Percentiles rank a stretch among this genome's conserved stretches.
phyloP scores from a whole-genome alignment of 1,284 basidiomycete genomes.

The Coniferiporia weirii region DNA sequence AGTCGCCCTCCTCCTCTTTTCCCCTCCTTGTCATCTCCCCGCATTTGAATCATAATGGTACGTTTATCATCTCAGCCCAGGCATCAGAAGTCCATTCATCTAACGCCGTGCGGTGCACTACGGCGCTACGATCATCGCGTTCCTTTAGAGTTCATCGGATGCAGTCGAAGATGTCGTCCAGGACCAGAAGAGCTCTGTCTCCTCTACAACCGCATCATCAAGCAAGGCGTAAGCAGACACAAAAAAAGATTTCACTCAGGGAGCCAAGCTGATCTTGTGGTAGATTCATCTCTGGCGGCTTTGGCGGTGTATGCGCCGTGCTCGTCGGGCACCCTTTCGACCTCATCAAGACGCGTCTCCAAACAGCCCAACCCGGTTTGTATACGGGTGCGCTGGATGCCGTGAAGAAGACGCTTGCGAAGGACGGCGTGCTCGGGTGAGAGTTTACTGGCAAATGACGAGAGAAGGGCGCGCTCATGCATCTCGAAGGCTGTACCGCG shows the following conservation, averaged over 20 bases:
- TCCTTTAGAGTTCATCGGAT: slow-evolving; percentile 12
- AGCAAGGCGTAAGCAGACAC: slow-evolving; percentile 10
- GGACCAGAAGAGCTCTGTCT: slow-evolving; percentile 5
- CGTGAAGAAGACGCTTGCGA: slow-evolving; percentile 83
- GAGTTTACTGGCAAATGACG: slow-evolving; percentile 27
- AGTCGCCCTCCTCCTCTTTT: too few species aligned
- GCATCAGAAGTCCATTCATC: not conserved
- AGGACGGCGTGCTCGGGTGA: slow-evolving; percentile 87
- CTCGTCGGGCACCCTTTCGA: slow-evolving; percentile 90
- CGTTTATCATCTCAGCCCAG: too few species aligned
- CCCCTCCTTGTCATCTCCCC: too few species aligned
- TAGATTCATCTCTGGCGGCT: slow-evolving; percentile 48
- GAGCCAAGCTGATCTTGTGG: not conserved
- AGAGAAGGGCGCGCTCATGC: not conserved
- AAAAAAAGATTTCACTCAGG: not conserved
- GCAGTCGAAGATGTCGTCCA: slow-evolving; percentile 14
- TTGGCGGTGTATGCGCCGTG: slow-evolving; percentile 51
- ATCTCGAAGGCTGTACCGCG: slow-evolving; percentile 80
- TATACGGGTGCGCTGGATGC: slow-evolving; percentile 95
- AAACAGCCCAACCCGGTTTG: slow-evolving; percentile 86
- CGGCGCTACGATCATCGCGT: not conserved
- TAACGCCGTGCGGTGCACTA: not conserved
- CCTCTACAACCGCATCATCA: slow-evolving; percentile 15
- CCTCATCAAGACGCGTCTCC: slow-evolving; percentile 92
- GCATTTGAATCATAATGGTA: too few species aligned